Evolutionary conservation across 2,329 filamentous ascomycete species (phyloP), one percentile per base, ranked within the genome.

Genomic region (Microcera coccophila): DNA sequence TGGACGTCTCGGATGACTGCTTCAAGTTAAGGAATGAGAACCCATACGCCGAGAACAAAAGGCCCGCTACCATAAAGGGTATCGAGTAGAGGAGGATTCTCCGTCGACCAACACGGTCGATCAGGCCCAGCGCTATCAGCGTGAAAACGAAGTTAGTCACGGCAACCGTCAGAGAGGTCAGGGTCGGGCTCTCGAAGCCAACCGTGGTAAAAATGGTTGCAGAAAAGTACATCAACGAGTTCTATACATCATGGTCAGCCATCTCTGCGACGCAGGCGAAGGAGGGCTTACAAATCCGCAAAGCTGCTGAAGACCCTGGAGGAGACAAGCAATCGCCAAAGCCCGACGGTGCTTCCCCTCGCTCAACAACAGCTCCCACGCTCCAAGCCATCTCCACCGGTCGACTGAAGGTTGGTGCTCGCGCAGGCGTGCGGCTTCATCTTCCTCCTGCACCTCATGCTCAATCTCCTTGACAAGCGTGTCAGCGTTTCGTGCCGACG

Each of bases 191-290:
- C 32, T 76, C 74, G 62, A 95, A 95, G 1, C 85, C 85, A 1
- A 95, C 76, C 22, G 89, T 74, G 3, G 79, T 76, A 60, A 91
- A 91, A 21, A 91, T 88, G 7, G 86, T 90, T 4, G 85, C 86
- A 1, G 86, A 89, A 61, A 89, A 95, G 66, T 95, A 95, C 88
- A 95, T 95, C 21, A 95, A 73, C 10, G 86, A 90, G 68, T 95
- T 95, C 78, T 83, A 52, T 10, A 10, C 8, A 33, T 3, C 16
- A 21, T 9, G 17, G 32, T 57, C n/a, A 48, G 42, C 41, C 48
- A 20, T 19, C 15, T 17, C 22, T 31, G 14, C 24, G 33, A 39
- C 31, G 41, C 12, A 9, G 1, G n/a, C 9, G 11, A 4, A 12
- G 32, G 2, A 5, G 38, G 4, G 73, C 79, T 65, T 65, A 83